These are phyloP conservation scores for Colletotrichum tabaci DNA, from an alignment of 2,329 filamentous ascomycete genomes.

Conservation along the genomic window DNA sequence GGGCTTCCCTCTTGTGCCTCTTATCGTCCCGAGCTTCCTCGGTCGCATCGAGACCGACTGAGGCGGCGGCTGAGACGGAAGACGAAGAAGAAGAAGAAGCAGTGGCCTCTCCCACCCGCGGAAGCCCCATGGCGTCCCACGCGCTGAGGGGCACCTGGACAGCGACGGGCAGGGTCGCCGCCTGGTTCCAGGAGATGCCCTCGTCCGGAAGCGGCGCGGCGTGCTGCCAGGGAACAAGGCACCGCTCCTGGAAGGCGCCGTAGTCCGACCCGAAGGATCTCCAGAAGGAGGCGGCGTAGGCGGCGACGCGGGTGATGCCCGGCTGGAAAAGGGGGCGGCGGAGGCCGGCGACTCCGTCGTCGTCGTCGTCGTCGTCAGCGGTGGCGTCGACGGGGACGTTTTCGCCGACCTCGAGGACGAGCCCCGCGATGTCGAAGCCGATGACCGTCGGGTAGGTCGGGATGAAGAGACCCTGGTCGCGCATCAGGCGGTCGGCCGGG, in stretches of 20 bases:
- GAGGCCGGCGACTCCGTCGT: neutral
- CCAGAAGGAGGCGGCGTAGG: neutral
- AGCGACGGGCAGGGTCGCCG: neutral
- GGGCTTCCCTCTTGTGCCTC: neutral
- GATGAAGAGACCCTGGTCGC: neutral
- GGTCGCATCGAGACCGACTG: neutral
- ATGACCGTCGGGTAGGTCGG: neutral
- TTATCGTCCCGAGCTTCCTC: no score
- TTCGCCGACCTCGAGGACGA: neutral
- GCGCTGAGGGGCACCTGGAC: neutral
- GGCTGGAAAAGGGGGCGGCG: neutral
- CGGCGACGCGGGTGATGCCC: neutral
- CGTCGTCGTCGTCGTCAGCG: no score
- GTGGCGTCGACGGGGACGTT: neutral
- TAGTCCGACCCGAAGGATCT: neutral
- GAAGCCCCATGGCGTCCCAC: neutral
- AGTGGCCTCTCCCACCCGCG: neutral
- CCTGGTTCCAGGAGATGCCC: neutral
- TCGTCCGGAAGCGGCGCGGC: neutral
- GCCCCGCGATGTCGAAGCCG: neutral
- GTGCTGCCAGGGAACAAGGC: neutral
- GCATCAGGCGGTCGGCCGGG: neutral
- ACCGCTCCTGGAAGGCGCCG: neutral
- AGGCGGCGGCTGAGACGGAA: neutral
- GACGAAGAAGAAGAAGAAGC: neutral